Evolutionary conservation across 257 asterid genomes (phyloP).

Genomic region (Verbena officinalis): DNA sequence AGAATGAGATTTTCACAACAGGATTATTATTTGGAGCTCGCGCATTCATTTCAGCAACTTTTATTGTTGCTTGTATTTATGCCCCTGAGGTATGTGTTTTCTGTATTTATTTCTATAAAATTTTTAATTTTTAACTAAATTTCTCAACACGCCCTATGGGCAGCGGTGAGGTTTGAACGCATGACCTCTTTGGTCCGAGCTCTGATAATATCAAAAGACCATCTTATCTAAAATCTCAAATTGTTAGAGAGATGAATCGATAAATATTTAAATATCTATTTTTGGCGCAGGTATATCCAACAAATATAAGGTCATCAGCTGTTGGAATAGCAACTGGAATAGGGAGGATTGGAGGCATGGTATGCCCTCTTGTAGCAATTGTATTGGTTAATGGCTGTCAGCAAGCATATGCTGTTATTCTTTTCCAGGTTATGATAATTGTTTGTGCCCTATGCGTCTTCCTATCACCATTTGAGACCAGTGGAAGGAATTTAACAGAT

Average conservation of each 20-base stretch:
- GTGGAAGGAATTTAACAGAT: constrained; percentile 39
- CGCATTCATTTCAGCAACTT: constrained; percentile 59
- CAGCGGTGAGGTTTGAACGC: too few species aligned
- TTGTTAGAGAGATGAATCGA: too few species aligned
- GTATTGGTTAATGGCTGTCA: constrained; percentile 59
- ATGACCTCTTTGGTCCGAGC: too few species aligned
- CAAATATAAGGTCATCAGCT: constrained; percentile 57
- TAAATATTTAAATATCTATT: too few species aligned
- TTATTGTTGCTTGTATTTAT: constrained; percentile 52
- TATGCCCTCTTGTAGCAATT: constrained; percentile 71
- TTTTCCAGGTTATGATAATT: constrained; percentile 45
- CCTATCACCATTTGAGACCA: constrained; percentile 56
- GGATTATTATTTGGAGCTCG: constrained; percentile 70
- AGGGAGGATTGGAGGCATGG: constrained; percentile 73
- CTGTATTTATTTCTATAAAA: not conserved
- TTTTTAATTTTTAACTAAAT: too few species aligned
- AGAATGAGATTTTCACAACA: constrained; percentile 51
- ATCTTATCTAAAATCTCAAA: too few species aligned
- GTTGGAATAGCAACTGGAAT: constrained; percentile 59
- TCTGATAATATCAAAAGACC: too few species aligned
- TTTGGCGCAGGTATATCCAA: constrained; percentile 83
- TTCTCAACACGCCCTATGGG: too few species aligned
- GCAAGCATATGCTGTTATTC: constrained; percentile 51
- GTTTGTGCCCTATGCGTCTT: constrained; percentile 47
- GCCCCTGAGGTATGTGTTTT: constrained; percentile 63